Percentiles rank a stretch among this genome's conserved stretches.
phyloP scores from a whole-genome alignment of 2,329 filamentous ascomycete species.

The Triangularia verruculosa region DNA sequence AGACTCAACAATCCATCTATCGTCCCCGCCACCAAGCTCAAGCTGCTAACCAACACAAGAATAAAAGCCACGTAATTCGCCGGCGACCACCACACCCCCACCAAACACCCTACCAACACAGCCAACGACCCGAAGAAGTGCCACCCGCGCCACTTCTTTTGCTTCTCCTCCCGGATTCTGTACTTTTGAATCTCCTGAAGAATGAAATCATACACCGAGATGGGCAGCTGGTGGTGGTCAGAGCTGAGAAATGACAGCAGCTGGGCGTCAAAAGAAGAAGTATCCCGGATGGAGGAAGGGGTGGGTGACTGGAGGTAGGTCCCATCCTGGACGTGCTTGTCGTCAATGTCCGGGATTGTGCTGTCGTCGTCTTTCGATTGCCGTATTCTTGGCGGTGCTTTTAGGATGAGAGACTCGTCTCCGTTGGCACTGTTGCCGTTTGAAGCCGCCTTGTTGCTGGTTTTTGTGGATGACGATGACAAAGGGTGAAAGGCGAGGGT shows the following conservation, averaged over 20 bases:
- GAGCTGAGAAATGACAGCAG: slow-evolving; percentile 27
- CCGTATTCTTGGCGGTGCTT: not conserved
- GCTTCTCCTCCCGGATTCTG: slow-evolving; percentile 64
- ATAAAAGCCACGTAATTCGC: slow-evolving; percentile 75
- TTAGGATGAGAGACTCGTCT: not conserved
- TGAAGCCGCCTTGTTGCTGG: not conserved
- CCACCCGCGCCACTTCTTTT: slow-evolving; percentile 66
- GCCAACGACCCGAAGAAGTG: slow-evolving; percentile 71
- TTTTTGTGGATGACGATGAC: slow-evolving; percentile 15
- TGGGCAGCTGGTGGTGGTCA: slow-evolving; percentile 19
- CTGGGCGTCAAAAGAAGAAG: slow-evolving; percentile 20
- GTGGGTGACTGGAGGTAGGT: slow-evolving; percentile 41
- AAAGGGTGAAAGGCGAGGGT: slow-evolving; percentile 58
- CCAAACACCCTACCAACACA: slow-evolving; percentile 69
- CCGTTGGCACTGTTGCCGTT: slow-evolving; percentile 3
- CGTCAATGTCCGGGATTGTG: slow-evolving; percentile 29
- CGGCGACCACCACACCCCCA: slow-evolving; percentile 84
- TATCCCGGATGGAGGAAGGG: slow-evolving; percentile 19
- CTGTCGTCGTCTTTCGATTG: slow-evolving; percentile 19
- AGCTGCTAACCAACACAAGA: slow-evolving; percentile 73
- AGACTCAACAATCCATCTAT: slow-evolving; percentile 83
- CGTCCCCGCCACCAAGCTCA: slow-evolving; percentile 72
- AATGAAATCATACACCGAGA: slow-evolving; percentile 59
- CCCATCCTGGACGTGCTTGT: slow-evolving; percentile 33
- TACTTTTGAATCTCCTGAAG: slow-evolving; percentile 69